Percentiles rank a stretch among this genome's conserved stretches.
Conservation (phyloP, 331 rosid species). For the Rhamnella rubrinervis region DNA sequence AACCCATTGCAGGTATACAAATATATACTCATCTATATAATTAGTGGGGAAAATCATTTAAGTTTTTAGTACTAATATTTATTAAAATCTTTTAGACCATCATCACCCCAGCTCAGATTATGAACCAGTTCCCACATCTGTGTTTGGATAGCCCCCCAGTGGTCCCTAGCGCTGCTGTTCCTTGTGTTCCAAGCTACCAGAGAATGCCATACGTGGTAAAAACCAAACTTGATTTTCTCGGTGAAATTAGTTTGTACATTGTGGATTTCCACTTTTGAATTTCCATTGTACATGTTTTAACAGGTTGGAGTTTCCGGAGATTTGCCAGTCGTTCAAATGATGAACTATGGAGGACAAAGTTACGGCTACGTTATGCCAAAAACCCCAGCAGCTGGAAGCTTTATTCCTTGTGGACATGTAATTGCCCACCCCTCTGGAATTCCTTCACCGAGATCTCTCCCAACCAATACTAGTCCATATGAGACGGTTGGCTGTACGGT, state of each 20-base stretch:
- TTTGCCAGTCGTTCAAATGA: conserved; percentile 15
- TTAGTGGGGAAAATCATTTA: background rate
- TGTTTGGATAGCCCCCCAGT: conserved; percentile 36
- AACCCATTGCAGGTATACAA: conserved; percentile 1
- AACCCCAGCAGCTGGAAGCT: conserved; percentile 1
- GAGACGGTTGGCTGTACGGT: background rate
- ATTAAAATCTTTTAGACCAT: background rate
- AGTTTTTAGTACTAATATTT: background rate
- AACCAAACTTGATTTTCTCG: background rate
- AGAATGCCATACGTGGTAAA: conserved; percentile 21
- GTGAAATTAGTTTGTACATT: background rate
- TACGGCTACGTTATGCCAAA: conserved; percentile 3
- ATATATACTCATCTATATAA: too few relatives aligned
- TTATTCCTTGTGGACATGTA: conserved; percentile 2
- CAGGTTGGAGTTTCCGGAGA: conserved; percentile 31
- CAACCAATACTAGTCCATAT: conserved; percentile 10
- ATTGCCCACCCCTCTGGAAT: conserved; percentile 40
- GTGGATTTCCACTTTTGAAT: background rate
- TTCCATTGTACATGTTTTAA: background rate
- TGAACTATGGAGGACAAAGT: conserved; percentile 14
- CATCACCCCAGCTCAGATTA: conserved; percentile 15
- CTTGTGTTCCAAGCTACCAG: conserved; percentile 8
- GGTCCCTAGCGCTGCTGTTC: background rate
- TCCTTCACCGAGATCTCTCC: conserved; percentile 34
- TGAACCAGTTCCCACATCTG: conserved; percentile 38